phyloP scores from a whole-genome alignment of 257 asterid genomes.

The Ehretia macrophylla region DNA sequence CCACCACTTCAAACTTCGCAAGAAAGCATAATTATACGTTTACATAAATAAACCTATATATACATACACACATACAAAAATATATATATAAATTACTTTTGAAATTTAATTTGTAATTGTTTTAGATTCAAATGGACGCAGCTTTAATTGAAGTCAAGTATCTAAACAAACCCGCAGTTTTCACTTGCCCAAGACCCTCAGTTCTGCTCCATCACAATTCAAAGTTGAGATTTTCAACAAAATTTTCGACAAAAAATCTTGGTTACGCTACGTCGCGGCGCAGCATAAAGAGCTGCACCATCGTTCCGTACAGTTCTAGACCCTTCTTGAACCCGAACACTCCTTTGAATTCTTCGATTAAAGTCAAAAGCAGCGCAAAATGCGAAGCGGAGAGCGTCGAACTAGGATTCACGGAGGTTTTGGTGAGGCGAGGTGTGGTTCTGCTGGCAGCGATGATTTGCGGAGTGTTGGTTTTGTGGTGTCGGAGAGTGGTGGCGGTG shows the following conservation, averaged over 20 bases:
- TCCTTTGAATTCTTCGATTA: neutral
- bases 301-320: constrained; percentile 26
- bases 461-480: constrained; percentile 44
- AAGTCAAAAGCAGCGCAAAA: neutral
- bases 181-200: too few species aligned
- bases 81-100: too few species aligned
- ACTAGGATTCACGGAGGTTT: too few species aligned
- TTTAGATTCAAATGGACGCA: too few species aligned
- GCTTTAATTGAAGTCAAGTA: too few species aligned
- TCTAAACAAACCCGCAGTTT: too few species aligned
- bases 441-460: constrained; percentile 55
- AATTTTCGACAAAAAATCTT: neutral
- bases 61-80: too few species aligned
- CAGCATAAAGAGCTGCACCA: neutral
- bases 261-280: too few species aligned
- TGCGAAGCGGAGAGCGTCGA: constrained; percentile 19
- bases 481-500: constrained; percentile 63
- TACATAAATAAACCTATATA: too few species aligned
- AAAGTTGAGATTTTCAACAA: constrained; percentile 20
- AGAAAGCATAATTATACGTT: too few species aligned
- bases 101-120: too few species aligned
- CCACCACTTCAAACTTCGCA: too few species aligned
- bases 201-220: constrained; percentile 24
- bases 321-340: constrained; percentile 13
- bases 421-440: constrained; percentile 39